Conservation (phyloP, 495 filamentous ascomycete genomes). For the Chaetomium tenue region DNA sequence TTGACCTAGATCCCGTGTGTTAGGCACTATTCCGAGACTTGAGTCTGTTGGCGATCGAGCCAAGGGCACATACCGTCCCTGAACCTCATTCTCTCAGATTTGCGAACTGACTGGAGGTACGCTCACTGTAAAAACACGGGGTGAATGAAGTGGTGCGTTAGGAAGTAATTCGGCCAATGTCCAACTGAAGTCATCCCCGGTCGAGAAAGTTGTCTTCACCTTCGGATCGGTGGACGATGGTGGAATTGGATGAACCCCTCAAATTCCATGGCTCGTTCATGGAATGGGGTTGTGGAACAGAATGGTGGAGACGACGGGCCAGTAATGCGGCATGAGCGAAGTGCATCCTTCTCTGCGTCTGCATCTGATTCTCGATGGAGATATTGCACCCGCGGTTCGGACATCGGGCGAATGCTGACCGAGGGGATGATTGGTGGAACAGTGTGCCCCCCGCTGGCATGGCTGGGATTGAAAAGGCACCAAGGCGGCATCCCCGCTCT, state of each 20-base stretch:
- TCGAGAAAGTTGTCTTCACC: not conserved
- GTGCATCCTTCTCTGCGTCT: not conserved
- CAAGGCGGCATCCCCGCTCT: no score
- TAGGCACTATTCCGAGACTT: not conserved
- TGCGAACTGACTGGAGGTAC: no score
- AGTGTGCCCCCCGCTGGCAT: no score
- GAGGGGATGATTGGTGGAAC: constrained; percentile 7
- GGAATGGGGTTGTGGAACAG: not conserved
- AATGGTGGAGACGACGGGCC: not conserved
- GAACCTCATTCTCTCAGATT: constrained; percentile 18
- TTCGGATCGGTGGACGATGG: no score
- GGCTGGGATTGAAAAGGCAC: no score
- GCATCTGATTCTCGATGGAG: constrained; percentile 12
- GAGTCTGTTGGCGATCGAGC: not conserved
- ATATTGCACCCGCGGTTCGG: constrained; percentile 4
- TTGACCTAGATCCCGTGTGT: constrained; percentile 13
- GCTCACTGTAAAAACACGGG: no score
- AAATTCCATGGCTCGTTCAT: not conserved
- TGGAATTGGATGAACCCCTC: not conserved
- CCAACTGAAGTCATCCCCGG: not conserved
- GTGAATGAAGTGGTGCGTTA: no score
- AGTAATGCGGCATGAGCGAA: not conserved
- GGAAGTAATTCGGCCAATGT: no score
- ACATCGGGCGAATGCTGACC: not conserved
- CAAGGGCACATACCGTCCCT: constrained; percentile 17